Percentiles rank a stretch among this genome's conserved stretches.
Conservation (phyloP, 352 stramenopile species). For the Globisporangium emineosum region DNA sequence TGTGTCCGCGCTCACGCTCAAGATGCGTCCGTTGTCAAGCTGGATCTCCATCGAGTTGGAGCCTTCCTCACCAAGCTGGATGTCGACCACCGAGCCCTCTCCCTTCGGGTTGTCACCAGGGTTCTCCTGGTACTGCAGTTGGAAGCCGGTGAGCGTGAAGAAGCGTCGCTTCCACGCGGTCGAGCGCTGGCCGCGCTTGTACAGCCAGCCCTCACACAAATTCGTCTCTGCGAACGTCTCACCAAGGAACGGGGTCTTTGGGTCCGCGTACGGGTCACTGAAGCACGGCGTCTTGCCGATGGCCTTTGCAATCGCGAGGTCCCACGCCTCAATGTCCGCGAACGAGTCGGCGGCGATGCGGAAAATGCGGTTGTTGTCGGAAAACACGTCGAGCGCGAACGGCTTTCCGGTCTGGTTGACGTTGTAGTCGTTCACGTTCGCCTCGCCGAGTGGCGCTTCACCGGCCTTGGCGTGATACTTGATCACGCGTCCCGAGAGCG, state of each 20-base stretch:
- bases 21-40: slow-evolving; percentile 51
- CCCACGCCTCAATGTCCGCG: slow-evolving; percentile 73
- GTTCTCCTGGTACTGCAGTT: slow-evolving; percentile 62
- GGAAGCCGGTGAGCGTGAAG: slow-evolving; percentile 63
- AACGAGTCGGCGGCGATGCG: slow-evolving; percentile 63
- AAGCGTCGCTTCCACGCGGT: slow-evolving; percentile 68
- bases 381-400: slow-evolving; percentile 79
- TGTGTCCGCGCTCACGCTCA: slow-evolving; percentile 64
- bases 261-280: slow-evolving; percentile 52
- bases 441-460: slow-evolving; percentile 63
- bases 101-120: slow-evolving; percentile 60
- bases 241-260: slow-evolving; percentile 60
- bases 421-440: slow-evolving; percentile 68
- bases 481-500: slow-evolving; percentile 47
- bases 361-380: slow-evolving; percentile 80
- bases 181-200: slow-evolving; percentile 58
- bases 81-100: slow-evolving; percentile 52
- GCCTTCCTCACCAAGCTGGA: slow-evolving; percentile 47
- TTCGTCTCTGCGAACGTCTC: slow-evolving; percentile 47
- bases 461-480: slow-evolving; percentile 59
- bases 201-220: slow-evolving; percentile 72
- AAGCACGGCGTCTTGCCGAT: slow-evolving; percentile 61
- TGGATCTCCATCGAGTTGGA: slow-evolving; percentile 64
- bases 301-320: slow-evolving; percentile 45
- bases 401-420: slow-evolving; percentile 46